Base-by-base conservation (phyloP, 352 stramenopile species). In the Elongisporangium anandrum region DNA sequence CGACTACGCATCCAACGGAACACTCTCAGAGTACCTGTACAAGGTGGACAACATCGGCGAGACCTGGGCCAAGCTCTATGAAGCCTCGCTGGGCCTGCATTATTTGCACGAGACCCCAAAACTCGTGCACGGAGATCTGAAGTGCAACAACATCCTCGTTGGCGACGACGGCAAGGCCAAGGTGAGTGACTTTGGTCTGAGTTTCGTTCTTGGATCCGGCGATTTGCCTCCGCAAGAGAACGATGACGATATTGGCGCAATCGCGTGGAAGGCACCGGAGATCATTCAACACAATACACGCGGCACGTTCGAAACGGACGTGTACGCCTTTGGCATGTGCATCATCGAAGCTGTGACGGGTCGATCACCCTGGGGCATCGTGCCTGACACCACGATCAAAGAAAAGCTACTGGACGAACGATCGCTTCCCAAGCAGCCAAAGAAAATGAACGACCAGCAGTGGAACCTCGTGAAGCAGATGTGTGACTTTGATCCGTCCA, bases 111-210 rank as follows among this genome's bases (percentile, higher is more conserved):
- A 60, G 15, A 45, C 34, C 2, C 59, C 60, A 21, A 52, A 49
- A 0, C 68, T 77, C 22, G 59, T 80, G 22, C 72, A 80, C 22
- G 68, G 65, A 34, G 70, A 80, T 52, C 39, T 80, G 8, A 80
- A 77, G 26, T 56, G 63, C 19, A 71, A 58, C 57, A 74, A 74
- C 17, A 59, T 74, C 4, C 47, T 77, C 6, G 66, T 77, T 4
- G 63, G 69, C n/a, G 53, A 52, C 13, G 69, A 75, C 54, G 51
- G 60, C 2, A 53, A 54, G 20, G 60, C 64, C 2, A 74, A 77
- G 50, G 39, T 74, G 21, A 70, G 57, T 20, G 47, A 70, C 48
- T 69, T 59, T 7, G 69, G 69, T 1, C 47, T 74, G 20, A 74
- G 63, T 24, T 59, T 57, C n/a, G 53, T 61, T 16, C 47, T 61